Evolutionary conservation across 306 rosid species (phyloP).

Genomic region (Fragaria nilgerrensis): DNA sequence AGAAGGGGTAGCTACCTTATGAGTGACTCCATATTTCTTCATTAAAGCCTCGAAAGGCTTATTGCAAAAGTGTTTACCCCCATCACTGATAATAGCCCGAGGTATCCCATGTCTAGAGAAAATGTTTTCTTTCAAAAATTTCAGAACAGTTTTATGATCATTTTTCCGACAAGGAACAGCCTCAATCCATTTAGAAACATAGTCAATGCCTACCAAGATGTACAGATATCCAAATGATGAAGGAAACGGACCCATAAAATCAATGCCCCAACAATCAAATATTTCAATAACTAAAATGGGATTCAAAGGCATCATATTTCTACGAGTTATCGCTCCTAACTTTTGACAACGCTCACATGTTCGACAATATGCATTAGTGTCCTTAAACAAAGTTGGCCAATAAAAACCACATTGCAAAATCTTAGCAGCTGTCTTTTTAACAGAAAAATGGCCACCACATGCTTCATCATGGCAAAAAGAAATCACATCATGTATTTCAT

Average conservation of each 20-base stretch:
- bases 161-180: neutral
- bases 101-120: neutral
- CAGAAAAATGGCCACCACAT: neutral
- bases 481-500: neutral
- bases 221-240: neutral
- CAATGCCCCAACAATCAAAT: slow-evolving; percentile 2
- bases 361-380: too few species aligned
- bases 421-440: neutral
- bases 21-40: neutral
- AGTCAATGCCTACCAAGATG: neutral
- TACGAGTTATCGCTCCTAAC: too few species aligned
- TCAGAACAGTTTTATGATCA: neutral
- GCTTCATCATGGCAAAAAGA: neutral
- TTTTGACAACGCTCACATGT: too few species aligned
- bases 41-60: neutral
- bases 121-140: neutral
- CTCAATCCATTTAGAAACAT: neutral
- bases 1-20: neutral
- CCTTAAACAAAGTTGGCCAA: too few species aligned
- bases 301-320: neutral
- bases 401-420: neutral
- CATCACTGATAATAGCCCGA: neutral
- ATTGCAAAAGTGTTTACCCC: slow-evolving; percentile 3
- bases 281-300: neutral
- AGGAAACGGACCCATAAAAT: neutral